Evolutionary conservation across 345 rosid genomes (phyloP), one percentile per base, ranked within the genome.

Genomic region (Melaleuca alternifolia): DNA sequence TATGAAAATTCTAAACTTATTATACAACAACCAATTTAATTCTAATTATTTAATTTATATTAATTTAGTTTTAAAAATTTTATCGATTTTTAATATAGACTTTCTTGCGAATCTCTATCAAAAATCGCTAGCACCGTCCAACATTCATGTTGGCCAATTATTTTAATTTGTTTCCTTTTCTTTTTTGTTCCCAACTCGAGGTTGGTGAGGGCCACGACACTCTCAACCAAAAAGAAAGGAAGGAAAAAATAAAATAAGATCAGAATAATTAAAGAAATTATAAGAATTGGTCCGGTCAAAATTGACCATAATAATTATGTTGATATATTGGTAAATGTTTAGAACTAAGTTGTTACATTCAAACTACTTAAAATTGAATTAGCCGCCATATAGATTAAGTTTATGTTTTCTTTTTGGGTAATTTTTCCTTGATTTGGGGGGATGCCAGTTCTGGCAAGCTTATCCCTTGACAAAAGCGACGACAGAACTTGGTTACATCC

Each of bases 121-220:
- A 0, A 61, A 61, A 28, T 13, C 13, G 75, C 3, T 28, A 13
- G 6, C 1, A 28, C 10, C 0, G 4, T 0, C 3, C 0, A 3
- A 65, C 0, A 0, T n/a, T n/a, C n/a, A n/a, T n/a, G n/a, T n/a
- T 2, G 44, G 44, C 30, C 1, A 65, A 30, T 65, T 15, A 14
- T 0, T 7, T 28, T 15, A 15, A 4, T 62, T 14, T 9, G 13
- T 13, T 51, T 51, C 20, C 15, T 51, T 51, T 14, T 2, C 18
- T 51, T 51, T 51, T 50, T 51, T 52, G 13, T 56, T 24, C 62
- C 61, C 44, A 30, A 15, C 75, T 6, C 2, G 28, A 5, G 21
- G 41, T 21, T 6, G 18, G 21, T 62, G 44, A 62, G 76, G 37
- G 8, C 0, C 33, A 5, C 2, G 1, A 9, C 76, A 5, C 23